A percentile compares a stretch with the other conserved stretches of the same genome.
Evolutionary conservation across 352 stramenopile species (phyloP).

Genomic region (Globisporangium spiculum): DNA sequence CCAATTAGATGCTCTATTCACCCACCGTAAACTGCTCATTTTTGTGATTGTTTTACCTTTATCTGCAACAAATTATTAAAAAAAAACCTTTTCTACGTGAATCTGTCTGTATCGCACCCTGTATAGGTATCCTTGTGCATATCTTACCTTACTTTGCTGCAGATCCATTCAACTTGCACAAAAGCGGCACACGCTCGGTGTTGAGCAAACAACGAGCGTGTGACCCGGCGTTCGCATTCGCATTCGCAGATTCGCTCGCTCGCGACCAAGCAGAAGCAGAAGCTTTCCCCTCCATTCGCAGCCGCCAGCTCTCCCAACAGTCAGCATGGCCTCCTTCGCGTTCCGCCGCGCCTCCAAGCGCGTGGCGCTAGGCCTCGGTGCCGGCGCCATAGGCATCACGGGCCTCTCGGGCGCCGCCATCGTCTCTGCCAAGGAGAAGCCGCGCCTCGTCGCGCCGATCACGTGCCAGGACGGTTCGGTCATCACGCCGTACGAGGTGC

Average conservation of each 20-base stretch:
- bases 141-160: not conserved
- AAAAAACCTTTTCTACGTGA: not conserved
- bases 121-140: too few species aligned
- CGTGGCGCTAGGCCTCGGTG: conserved; percentile 51
- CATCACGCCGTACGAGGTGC: conserved; percentile 84
- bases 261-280: conserved; percentile 13
- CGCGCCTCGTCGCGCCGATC: conserved; percentile 71
- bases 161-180: not conserved
- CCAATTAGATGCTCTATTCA: not conserved
- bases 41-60: not conserved
- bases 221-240: not conserved
- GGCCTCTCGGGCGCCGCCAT: conserved; percentile 60
- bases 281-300: not conserved
- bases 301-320: not conserved
- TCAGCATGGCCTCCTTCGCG: conserved; percentile 53
- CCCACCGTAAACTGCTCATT: not conserved
- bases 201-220: too few species aligned
- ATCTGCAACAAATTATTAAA: not conserved
- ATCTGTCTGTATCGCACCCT: too few species aligned
- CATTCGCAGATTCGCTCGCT: conserved; percentile 39
- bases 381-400: conserved; percentile 37
- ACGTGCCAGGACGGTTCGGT: conserved; percentile 80
- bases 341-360: conserved; percentile 59
- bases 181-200: not conserved
- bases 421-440: conserved; percentile 73